Evolutionary conservation across 345 rosid species (phyloP), one percentile per base, ranked within the genome.

Genomic region (Boechera retrofracta): DNA sequence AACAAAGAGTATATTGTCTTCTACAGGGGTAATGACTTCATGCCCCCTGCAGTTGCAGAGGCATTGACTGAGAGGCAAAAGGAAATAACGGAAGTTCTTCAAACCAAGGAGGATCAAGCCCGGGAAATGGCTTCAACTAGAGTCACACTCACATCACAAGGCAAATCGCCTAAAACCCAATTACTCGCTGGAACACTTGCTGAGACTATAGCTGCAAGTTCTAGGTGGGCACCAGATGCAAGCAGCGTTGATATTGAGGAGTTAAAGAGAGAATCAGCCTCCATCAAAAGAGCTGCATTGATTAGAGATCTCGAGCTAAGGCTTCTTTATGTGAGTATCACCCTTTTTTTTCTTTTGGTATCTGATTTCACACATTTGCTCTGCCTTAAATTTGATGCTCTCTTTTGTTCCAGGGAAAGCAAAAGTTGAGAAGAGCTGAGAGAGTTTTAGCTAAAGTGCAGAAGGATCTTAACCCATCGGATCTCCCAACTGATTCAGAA

Each of bases 11-110:
- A 76, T 68, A 87, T 94, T 58, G 97, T 94, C 56, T 91, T 94
- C 79, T 94, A 91, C 80, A 82, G 96, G 83, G 98, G 98, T 51
- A 91, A 94, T 80, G 97, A 89, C 79, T 94, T 94, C 86, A 74
- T 94, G 86, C 96, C 94, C 5, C 89, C 97, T 59, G 83, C 64
- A 13, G 85, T 91, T 58, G 73, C 54, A 11, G 86, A 85, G 67
- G 82, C 86, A 63, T 71, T 94, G 84, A 86, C 81, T 38, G 94
- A 87, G 78, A 83, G 93, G 82, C 82, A 69, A 75, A 84, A 84
- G 51, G 80, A 85, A 76, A 72, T 73, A 52, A 71, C 82, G 16
- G 80, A 83, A 76, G 78, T 84, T 55, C 84, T 75, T 63, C 91
- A 87, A 75, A 82, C 87, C 67, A 93, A 89, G 83, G 98, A 94